Percentiles rank a stretch among this genome's conserved stretches.
phyloP scores from a whole-genome alignment of 345 rosid species.

The Arabis hirsuta region DNA sequence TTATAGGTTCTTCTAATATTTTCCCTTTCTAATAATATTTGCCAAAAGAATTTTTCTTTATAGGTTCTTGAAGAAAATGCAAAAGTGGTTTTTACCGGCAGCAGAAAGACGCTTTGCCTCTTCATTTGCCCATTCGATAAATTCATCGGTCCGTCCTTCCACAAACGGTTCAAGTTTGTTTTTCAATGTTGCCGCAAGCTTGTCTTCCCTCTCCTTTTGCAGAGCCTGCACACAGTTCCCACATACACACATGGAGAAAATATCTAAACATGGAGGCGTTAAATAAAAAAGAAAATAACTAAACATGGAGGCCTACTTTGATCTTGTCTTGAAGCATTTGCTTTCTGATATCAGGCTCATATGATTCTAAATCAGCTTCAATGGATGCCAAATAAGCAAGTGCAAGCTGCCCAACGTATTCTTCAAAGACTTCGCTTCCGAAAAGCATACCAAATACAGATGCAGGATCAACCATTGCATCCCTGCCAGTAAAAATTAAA shows the following conservation, averaged over 20 bases:
- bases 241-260: not conserved
- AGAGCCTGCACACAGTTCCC: constrained; percentile 50
- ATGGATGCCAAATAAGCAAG: constrained; percentile 65
- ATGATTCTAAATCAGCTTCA: constrained; percentile 59
- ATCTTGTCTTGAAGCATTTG: constrained; percentile 71
- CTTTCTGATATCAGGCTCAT: constrained; percentile 53
- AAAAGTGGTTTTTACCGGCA: constrained; percentile 54
- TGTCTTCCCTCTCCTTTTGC: constrained; percentile 82
- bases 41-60: not conserved
- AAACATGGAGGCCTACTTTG: constrained; percentile 37
- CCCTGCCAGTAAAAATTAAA: constrained; percentile 50
- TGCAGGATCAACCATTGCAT: constrained; percentile 85
- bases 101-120: constrained; percentile 78
- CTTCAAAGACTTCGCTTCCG: constrained; percentile 90
- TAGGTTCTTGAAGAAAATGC: constrained; percentile 9
- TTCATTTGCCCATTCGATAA: constrained; percentile 68
- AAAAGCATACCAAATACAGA: constrained; percentile 93
- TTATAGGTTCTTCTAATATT: not conserved
- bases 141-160: constrained; percentile 67
- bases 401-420: constrained; percentile 87
- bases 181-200: constrained; percentile 63
- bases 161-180: constrained; percentile 72
- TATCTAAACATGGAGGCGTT: not conserved
- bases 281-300: constrained; percentile 46
- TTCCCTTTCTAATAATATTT: constrained; percentile 37